phyloP scores from a whole-genome alignment of 192 early-diverging fungal species.

The Cladochytrium replicatum region DNA sequence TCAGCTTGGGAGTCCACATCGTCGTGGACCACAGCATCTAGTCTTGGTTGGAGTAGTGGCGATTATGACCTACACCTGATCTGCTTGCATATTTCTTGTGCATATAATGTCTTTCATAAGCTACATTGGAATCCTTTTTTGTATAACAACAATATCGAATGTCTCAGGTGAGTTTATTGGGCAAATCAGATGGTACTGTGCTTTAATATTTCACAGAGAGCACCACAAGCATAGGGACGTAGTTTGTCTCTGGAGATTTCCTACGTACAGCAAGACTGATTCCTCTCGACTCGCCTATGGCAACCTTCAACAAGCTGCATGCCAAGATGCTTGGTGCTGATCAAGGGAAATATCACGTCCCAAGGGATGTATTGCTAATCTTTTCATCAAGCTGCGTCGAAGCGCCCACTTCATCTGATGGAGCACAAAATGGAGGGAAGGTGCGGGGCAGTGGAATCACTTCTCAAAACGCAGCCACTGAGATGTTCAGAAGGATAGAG shows the following conservation, averaged over 20 bases:
- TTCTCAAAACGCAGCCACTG: conserved; percentile 1
- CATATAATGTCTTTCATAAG: too few species aligned
- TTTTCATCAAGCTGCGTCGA: background rate
- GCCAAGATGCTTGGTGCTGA: conserved; percentile 15
- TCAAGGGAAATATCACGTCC: conserved; percentile 7
- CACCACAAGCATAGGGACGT: conserved; percentile 32
- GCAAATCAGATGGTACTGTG: too few species aligned
- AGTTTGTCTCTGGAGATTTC: conserved; percentile 39
- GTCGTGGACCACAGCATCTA: too few species aligned
- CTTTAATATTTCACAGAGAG: too few species aligned
- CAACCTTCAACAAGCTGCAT: conserved; percentile 32
- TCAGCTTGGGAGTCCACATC: too few species aligned
- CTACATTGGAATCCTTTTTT: too few species aligned
- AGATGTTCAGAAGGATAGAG: conserved; percentile 18
- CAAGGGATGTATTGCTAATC: background rate
- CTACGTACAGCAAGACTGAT: conserved; percentile 23
- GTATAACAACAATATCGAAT: too few species aligned
- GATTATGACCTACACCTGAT: too few species aligned
- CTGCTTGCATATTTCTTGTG: too few species aligned
- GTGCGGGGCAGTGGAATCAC: too few species aligned
- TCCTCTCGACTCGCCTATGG: conserved; percentile 15
- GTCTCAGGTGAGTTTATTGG: too few species aligned
- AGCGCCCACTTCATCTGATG: background rate
- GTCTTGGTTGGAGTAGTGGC: too few species aligned
- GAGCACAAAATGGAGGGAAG: background rate